phyloP scores from a whole-genome alignment of 2,329 filamentous ascomycete species.

The Colletotrichum cordylinicola region DNA sequence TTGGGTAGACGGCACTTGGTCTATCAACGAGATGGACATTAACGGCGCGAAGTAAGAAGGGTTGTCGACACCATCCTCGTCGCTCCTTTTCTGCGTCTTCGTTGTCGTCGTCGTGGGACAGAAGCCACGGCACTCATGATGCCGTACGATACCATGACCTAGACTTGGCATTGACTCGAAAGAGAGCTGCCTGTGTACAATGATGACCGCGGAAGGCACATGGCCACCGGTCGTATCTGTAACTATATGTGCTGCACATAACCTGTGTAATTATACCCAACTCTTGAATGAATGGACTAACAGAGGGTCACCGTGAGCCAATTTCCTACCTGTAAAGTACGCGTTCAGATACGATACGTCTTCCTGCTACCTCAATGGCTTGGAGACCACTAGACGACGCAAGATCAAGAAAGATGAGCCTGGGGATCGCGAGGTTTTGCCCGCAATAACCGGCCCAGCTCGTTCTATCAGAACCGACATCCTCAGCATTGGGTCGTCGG shows the following conservation, averaged over 20 bases:
- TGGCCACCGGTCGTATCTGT: background rate
- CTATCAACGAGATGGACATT: slow-evolving; percentile 76
- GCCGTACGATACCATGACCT: background rate
- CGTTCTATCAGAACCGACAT: slow-evolving; percentile 69
- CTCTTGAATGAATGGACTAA: slow-evolving; percentile 1
- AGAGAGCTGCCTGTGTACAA: background rate
- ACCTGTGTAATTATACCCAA: slow-evolving; percentile 22
- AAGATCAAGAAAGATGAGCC: slow-evolving; percentile 49
- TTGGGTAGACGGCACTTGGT: slow-evolving; percentile 79
- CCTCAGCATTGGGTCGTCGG: slow-evolving; percentile 63
- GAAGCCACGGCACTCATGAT: background rate
- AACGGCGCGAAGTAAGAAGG: slow-evolving; percentile 42
- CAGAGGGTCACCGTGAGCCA: background rate
- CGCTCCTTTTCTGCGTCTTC: background rate
- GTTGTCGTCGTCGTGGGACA: background rate
- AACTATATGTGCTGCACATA: slow-evolving; percentile 16
- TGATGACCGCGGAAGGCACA: background rate
- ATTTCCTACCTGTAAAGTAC: slow-evolving; percentile 22
- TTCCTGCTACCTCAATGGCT: slow-evolving; percentile 59
- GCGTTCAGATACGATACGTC: slow-evolving; percentile 73
- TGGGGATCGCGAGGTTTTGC: background rate
- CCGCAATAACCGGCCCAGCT: slow-evolving; percentile 37
- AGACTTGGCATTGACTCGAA: background rate
- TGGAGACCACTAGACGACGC: slow-evolving; percentile 66
- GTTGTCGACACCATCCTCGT: background rate